Evolutionary conservation across 1,139 yeast genomes (phyloP), one percentile per base, ranked within the genome.

Genomic region (Protomyces inouyei): DNA sequence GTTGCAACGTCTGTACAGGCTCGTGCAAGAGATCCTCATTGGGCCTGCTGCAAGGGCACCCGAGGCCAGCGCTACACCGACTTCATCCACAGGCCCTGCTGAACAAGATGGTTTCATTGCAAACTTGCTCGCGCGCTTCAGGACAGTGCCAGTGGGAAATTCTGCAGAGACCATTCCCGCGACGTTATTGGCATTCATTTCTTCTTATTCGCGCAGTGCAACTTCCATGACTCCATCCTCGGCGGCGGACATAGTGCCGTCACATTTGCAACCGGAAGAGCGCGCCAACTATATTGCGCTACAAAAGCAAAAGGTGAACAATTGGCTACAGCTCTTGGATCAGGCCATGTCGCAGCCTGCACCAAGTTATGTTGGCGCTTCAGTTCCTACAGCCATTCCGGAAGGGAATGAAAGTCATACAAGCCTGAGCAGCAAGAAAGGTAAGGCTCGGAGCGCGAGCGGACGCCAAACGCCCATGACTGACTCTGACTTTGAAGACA

Each of bases 401-500:
- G 48, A 43, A 5, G 18, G 6, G 2, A 43, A 43, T 43, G 48
- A 18, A n/a, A 43, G 25, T 21, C 6, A 10, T 6, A 43, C 48
- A 18, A 16, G 25, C 18, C 5, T 18, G 23, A 21, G 48, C 21
- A 18, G 48, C 25, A 43, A 16, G 25, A n/a, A 43, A 53, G 18
- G n/a, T 43, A 36, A 52, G 43, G 14, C 25, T n/a, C 16, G 60
- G 43, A 46, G 35, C 54, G 45, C 48, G 55, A 38, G 40, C 38
- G 38, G 43, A 12, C 55, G 52, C 21, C 54, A 51, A 35, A 18
- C 63, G 3, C 61, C 61, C 12, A 38, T 32, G 4, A 25, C 51
- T 16, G 63, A 59, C 45, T 59, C 63, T 14, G 63, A 59, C n/a
- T 59, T 32, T 28, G 63, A 59, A 25, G 63, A 52, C 16, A 43